These are phyloP conservation scores for Cryptococcus sp. DNA, from an alignment of 1,284 basidiomycete genomes.

Conservation along the genomic window DNA sequence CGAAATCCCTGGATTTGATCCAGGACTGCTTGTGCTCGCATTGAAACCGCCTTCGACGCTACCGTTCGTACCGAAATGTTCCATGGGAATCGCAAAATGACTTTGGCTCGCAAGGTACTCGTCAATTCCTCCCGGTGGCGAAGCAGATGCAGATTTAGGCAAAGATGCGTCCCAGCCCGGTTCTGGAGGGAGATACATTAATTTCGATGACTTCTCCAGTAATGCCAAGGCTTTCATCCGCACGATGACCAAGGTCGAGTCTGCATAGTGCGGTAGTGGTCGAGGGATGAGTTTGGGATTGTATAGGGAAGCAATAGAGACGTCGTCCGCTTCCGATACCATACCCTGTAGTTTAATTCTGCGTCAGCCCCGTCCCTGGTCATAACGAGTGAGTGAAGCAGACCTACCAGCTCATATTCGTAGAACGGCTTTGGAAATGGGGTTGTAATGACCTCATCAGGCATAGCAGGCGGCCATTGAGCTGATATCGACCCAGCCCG, in stretches of 20 bases:
- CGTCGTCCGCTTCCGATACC: slow-evolving; percentile 33
- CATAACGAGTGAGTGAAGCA: not conserved
- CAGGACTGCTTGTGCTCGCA: not conserved
- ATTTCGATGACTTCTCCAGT: slow-evolving; percentile 39
- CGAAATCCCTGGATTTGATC: not conserved
- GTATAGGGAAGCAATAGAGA: slow-evolving; percentile 25
- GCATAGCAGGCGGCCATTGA: slow-evolving; percentile 35
- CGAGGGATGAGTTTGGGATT: slow-evolving; percentile 8
- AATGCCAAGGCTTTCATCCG: slow-evolving; percentile 33
- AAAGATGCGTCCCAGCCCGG: slow-evolving; percentile 23
- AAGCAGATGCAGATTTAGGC: slow-evolving; percentile 3
- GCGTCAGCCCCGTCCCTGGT: not conserved
- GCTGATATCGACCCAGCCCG: slow-evolving; percentile 33
- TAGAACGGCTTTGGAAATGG: slow-evolving; percentile 41
- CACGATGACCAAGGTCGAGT: slow-evolving; percentile 26
- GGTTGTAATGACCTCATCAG: slow-evolving; percentile 37
- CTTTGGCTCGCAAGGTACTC: slow-evolving; percentile 28
- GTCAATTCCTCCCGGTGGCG: slow-evolving; percentile 26
- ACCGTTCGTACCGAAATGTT: not conserved
- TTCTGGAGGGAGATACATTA: slow-evolving; percentile 45
- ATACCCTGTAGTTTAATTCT: slow-evolving; percentile 23
- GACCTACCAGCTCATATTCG: slow-evolving; percentile 45
- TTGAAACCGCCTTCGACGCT: not conserved
- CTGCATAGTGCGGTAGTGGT: slow-evolving; percentile 23
- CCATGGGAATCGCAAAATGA: not conserved